Evolutionary conservation across 129 eudicot genomes (phyloP).

Genomic region (Saussurea involucrata): DNA sequence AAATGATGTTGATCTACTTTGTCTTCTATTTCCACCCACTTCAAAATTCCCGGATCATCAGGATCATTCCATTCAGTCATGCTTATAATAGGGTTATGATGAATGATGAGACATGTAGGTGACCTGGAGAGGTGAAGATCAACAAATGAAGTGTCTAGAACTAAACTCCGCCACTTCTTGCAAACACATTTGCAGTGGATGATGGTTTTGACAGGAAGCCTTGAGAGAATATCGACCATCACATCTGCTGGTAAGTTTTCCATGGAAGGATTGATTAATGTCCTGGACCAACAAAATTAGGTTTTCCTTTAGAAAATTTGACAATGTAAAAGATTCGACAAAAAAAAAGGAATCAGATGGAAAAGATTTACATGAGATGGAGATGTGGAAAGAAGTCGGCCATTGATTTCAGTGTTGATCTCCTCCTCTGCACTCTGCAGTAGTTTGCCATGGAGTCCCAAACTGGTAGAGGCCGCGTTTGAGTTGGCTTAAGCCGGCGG

Average conservation of each 20-base stretch:
- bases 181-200: constrained; percentile 29
- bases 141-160: constrained; percentile 11
- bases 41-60: neutral
- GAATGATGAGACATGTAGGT: constrained; percentile 10
- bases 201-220: constrained; percentile 36
- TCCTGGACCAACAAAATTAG: no score
- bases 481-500: no score
- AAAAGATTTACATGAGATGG: no score
- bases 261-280: constrained; percentile 7
- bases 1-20: neutral
- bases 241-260: constrained; percentile 25
- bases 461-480: no score
- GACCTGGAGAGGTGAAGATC: constrained; percentile 23
- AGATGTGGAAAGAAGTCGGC: no score
- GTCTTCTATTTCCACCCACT: constrained; percentile 23
- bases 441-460: no score
- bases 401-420: no score
- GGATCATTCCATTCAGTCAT: no score
- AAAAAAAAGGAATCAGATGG: no score
- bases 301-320: no score
- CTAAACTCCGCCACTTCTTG: constrained; percentile 18
- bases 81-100: neutral
- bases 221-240: constrained; percentile 31
- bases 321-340: no score
- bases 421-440: no score